Base-by-base conservation (phyloP, 495 filamentous ascomycete genomes). In the Aspergillus bridgeri region DNA sequence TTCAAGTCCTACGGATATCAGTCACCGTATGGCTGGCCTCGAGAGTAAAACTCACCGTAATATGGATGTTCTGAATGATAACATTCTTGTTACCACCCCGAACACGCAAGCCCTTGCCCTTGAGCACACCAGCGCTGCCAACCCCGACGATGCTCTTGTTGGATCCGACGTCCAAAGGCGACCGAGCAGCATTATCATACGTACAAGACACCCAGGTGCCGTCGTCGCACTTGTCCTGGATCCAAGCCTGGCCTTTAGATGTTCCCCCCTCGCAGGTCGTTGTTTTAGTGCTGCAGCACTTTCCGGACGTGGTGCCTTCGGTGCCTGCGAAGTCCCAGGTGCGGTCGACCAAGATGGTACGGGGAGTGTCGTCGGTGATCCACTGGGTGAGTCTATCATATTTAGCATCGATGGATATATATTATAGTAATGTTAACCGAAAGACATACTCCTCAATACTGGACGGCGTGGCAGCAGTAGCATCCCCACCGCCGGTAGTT, bases 291-390 rank as follows among this genome's bases (percentile, higher is more conserved):
- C 58, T 61, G 49, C 62, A 61, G 62, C 59, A 59, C 19, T 55
- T 25, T 25, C 43, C 58, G 8, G 56, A 59, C 15, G 60, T 65
- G 0, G 57, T 66, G 53, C 70, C 70, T 56, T 69, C 68, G 5
- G 59, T 66, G 21, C 62, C 68, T 18, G 45, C 55, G 59, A 66
- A 73, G 61, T 68, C 59, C 57, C 48, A 66, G 7, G 38, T 51
- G 9, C 69, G 69, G 48, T 71, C 63, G 22, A 80, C 59, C 42
- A 80, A 64, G 51, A 79, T 79, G 11, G 70, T 68, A 42, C 75
- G 74, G 24, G 77, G 51, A 6, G 62, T 60, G 46, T 60, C 59
- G 56, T 75, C 74, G 7, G 69, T 69, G n/a, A 65, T 51, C 56
- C 59, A 65, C 15, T 44, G 0, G 9, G 38, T 45, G 3, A 58